phyloP scores from a whole-genome alignment of 257 asterid genomes.

The Nicotiana knightiana region DNA sequence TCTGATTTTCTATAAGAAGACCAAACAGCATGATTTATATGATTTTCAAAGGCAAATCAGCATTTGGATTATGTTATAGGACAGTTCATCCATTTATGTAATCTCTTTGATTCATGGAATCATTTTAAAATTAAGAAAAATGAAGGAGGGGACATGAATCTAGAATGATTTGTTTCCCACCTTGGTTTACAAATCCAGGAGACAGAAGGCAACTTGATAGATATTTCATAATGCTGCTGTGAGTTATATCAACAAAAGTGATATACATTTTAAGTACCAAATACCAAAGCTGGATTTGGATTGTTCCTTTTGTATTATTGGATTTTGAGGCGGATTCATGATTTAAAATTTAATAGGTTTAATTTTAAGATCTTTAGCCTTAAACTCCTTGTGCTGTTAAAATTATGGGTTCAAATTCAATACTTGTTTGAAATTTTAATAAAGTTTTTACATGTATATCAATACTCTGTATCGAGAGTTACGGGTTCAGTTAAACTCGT shows the following conservation, averaged over 20 bases:
- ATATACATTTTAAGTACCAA: too few species aligned
- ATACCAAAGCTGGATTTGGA: background rate
- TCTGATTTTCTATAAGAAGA: background rate
- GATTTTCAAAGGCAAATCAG: background rate
- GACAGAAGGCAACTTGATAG: background rate
- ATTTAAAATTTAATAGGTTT: too few species aligned
- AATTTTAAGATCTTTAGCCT: too few species aligned
- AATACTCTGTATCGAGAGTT: too few species aligned
- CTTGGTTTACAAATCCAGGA: background rate
- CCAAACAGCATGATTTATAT: background rate
- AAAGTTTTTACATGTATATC: too few species aligned
- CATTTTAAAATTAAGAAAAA: background rate
- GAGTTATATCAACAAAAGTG: too few species aligned
- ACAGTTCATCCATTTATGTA: background rate
- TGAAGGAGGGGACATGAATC: background rate
- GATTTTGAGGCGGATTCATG: background rate
- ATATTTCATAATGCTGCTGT: background rate
- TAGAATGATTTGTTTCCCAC: background rate
- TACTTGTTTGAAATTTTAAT: too few species aligned
- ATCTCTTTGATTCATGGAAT: background rate
- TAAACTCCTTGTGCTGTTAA: too few species aligned
- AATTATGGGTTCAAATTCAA: too few species aligned
- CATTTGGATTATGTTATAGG: background rate
- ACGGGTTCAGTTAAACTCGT: too few species aligned
- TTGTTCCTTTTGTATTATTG: background rate